These are phyloP conservation scores for Nemania sp. DNA, from an alignment of 2,329 filamentous ascomycete genomes.

Conservation along the genomic window DNA sequence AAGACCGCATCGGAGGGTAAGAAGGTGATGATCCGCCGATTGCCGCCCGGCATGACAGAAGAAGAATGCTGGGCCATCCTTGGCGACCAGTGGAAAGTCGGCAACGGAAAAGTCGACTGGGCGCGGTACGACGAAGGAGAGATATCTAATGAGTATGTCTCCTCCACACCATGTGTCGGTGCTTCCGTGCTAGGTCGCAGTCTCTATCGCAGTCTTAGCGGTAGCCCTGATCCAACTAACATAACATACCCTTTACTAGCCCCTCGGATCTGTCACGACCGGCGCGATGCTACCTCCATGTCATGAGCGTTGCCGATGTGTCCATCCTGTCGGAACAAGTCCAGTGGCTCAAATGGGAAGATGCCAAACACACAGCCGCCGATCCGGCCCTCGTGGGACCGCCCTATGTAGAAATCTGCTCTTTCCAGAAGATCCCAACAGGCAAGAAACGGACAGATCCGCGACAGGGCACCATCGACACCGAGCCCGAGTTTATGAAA, in stretches of 20 bases:
- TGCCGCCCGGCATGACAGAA: conserved; percentile 84
- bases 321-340: conserved; percentile 70
- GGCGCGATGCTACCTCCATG: conserved; percentile 78
- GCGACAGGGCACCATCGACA: conserved; percentile 92
- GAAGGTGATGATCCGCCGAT: conserved; percentile 81
- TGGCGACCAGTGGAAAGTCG: conserved; percentile 78
- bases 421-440: conserved; percentile 80
- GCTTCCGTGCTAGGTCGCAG: neutral
- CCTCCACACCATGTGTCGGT: conserved; percentile 5
- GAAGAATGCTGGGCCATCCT: conserved; percentile 73
- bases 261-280: conserved; percentile 84
- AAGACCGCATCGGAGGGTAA: conserved; percentile 72
- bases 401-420: conserved; percentile 78
- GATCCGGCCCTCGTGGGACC: conserved; percentile 75
- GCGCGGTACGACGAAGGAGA: conserved; percentile 68
- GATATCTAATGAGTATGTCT: conserved; percentile 76
- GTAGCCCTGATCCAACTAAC: conserved; percentile 16
- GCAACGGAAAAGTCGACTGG: conserved; percentile 86
- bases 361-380: conserved; percentile 75
- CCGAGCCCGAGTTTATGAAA: conserved; percentile 92
- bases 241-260: conserved; percentile 46
- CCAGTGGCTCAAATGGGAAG: conserved; percentile 71
- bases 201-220: conserved; percentile 17
- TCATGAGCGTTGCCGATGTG: conserved; percentile 72
- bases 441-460: conserved; percentile 76